Evolutionary conservation across 1,139 yeast species (phyloP), one percentile per base, ranked within the genome.

Genomic region (Pneumocystis oryctolagi): DNA sequence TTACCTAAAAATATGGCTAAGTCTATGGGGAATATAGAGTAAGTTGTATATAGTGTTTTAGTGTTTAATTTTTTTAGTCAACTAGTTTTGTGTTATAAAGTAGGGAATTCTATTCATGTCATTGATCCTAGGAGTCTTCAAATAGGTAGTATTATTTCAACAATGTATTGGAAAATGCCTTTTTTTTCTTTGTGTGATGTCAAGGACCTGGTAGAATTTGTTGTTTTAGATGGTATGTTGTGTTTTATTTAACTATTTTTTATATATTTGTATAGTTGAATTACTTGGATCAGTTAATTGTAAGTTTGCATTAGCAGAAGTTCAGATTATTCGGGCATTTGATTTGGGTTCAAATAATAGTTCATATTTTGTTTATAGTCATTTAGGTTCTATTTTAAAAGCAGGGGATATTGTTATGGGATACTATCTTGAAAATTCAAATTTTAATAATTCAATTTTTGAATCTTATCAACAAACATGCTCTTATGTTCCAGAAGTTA

Each of bases 381-480:
- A 92, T 73, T 78, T 94, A 63, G 98, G 98, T 69, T 97, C 87
- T 66, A 81, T 92, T 70, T 78, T 92, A 70, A 96, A 90, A 72
- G 96, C 97, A 0, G 99, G 98, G 68, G 98, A 92, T 74, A 84
- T 95, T 9, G 95, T 84, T 58, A 78, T 89, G 80, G 98, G 98
- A 62, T 92, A 92, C 75, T 90, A 80, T 73, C 76, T 90, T 64
- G 79, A 84, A 40, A 89, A 88, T 73, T 79, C 96, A 63, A 92
- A 92, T 74, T 87, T 87, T 75, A 92, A 92, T 77, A 84, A 87
- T 61, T 90, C 84, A 28, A 77, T 86, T 65, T 92, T 89, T 84
- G 99, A 92, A 69, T 74, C 80, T 20, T 77, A 87, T 65, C 84
- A 84, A 67, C 75, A 74, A n/a, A 75, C 78, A 65, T 20, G 25